Evolutionary conservation across 202 grass and related monocot species (phyloP).

Genomic region (Brachypodium distachyon): DNA sequence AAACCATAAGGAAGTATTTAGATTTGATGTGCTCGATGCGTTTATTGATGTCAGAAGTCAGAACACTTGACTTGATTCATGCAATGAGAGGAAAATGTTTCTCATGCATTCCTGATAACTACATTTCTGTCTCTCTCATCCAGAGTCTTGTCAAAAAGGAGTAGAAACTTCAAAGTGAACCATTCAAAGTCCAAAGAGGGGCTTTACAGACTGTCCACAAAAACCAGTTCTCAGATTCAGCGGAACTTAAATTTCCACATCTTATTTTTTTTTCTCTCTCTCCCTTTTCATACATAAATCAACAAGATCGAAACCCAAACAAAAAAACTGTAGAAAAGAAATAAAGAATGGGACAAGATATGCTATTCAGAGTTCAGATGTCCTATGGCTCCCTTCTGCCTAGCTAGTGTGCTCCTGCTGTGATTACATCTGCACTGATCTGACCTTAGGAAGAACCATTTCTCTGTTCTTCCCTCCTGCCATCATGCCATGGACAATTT

Average conservation of each 20-base stretch:
- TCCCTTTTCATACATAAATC: neutral
- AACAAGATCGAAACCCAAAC: neutral
- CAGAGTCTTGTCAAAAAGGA: neutral
- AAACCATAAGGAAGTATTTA: neutral
- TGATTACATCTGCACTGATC: neutral
- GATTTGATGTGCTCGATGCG: neutral
- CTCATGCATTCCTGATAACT: neutral
- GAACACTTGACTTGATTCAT: neutral
- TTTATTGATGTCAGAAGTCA: neutral
- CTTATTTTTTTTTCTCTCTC: neutral
- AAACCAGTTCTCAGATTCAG: neutral
- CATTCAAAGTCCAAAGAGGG: neutral
- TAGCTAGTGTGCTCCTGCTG: neutral
- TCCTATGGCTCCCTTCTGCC: neutral
- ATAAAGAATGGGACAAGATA: neutral
- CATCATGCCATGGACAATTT: neutral
- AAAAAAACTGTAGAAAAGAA: neutral
- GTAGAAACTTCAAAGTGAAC: neutral
- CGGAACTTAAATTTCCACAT: neutral
- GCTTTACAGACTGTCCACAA: neutral
- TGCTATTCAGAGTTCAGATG: constrained; percentile 18
- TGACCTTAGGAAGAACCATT: neutral
- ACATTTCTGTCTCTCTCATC: neutral
- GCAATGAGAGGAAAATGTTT: neutral
- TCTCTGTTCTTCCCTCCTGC: constrained; percentile 30